phyloP scores from a whole-genome alignment of 371 early-diverging fungal genomes.

The Syncephalastrum contaminatum region DNA sequence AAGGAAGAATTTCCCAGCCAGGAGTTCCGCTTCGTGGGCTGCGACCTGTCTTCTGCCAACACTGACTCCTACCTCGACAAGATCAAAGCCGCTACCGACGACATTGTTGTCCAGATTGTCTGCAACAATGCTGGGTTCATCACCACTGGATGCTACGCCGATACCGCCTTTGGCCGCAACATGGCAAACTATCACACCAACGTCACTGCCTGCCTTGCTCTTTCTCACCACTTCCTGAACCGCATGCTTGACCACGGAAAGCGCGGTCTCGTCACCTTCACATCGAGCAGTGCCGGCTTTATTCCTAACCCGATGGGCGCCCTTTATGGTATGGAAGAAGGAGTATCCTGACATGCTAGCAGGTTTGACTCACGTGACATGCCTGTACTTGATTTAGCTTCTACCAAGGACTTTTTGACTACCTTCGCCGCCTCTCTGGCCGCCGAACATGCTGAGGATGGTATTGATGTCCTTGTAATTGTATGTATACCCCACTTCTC shows the following conservation, averaged over 20 bases:
- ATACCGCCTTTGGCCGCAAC: conserved; percentile 35
- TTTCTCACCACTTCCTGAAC: conserved; percentile 57
- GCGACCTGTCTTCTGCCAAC: conserved; percentile 46
- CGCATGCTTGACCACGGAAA: conserved; percentile 42
- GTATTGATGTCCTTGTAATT: conserved; percentile 61
- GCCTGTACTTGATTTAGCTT: conserved; percentile 23
- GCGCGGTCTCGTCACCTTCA: conserved; percentile 53
- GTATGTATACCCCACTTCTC: conserved; percentile 23
- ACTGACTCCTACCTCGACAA: conserved; percentile 41
- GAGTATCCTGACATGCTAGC: background rate
- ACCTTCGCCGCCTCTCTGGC: conserved; percentile 59
- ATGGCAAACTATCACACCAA: conserved; percentile 59
- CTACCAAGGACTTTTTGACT: conserved; percentile 60
- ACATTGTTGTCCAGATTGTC: conserved; percentile 53
- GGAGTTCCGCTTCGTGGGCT: conserved; percentile 54
- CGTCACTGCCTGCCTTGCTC: conserved; percentile 44
- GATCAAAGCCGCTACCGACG: conserved; percentile 43
- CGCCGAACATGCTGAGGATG: conserved; percentile 53
- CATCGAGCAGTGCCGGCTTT: conserved; percentile 60
- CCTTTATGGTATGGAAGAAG: conserved; percentile 40
- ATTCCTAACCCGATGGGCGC: conserved; percentile 60
- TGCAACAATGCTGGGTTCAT: conserved; percentile 72
- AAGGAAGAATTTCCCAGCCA: conserved; percentile 40
- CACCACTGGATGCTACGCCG: conserved; percentile 54
- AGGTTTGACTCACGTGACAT: conserved; percentile 1